Evolutionary conservation across 1,139 yeast species (phyloP).

Genomic region (Chernovozyma sophiae-reginae): DNA sequence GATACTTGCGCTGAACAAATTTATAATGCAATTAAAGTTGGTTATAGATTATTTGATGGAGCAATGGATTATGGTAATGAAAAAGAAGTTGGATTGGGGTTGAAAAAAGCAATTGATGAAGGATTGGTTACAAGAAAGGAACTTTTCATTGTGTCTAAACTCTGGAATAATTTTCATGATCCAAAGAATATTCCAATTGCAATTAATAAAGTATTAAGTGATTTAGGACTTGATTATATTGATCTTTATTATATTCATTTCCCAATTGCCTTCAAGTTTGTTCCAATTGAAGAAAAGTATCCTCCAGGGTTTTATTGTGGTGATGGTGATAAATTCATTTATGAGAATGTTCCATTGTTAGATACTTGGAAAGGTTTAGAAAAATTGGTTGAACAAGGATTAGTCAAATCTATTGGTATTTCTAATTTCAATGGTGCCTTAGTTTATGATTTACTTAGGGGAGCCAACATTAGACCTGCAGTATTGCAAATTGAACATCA

Average conservation of each 20-base stretch:
- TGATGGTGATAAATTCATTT: slow-evolving; percentile 49
- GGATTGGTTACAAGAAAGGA: slow-evolving; percentile 71
- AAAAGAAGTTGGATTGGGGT: slow-evolving; percentile 67
- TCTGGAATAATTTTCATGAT: slow-evolving; percentile 78
- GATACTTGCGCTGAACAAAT: slow-evolving; percentile 55
- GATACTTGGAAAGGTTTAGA: slow-evolving; percentile 84
- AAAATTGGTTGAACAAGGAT: slow-evolving; percentile 52
- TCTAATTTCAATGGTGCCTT: slow-evolving; percentile 76
- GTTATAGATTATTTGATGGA: slow-evolving; percentile 74
- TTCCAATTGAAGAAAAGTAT: slow-evolving; percentile 68
- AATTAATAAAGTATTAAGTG: slow-evolving; percentile 57
- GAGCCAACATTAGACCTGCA: slow-evolving; percentile 70
- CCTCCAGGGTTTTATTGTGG: slow-evolving; percentile 75
- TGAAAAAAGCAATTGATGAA: slow-evolving; percentile 59
- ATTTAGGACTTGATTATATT: slow-evolving; percentile 62
- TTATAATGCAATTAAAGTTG: slow-evolving; percentile 63
- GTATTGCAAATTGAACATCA: slow-evolving; percentile 89
- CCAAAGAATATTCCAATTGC: slow-evolving; percentile 57
- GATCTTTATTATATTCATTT: slow-evolving; percentile 77
- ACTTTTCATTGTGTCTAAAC: slow-evolving; percentile 69
- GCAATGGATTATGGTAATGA: slow-evolving; percentile 80
- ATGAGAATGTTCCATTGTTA: slow-evolving; percentile 65
- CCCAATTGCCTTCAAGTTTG: slow-evolving; percentile 72
- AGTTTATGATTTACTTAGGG: slow-evolving; percentile 69
- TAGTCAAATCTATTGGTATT: slow-evolving; percentile 72